These are phyloP conservation scores for Populus trichocarpa DNA, from an alignment of 441 rosid genomes.

Conservation along the genomic window DNA sequence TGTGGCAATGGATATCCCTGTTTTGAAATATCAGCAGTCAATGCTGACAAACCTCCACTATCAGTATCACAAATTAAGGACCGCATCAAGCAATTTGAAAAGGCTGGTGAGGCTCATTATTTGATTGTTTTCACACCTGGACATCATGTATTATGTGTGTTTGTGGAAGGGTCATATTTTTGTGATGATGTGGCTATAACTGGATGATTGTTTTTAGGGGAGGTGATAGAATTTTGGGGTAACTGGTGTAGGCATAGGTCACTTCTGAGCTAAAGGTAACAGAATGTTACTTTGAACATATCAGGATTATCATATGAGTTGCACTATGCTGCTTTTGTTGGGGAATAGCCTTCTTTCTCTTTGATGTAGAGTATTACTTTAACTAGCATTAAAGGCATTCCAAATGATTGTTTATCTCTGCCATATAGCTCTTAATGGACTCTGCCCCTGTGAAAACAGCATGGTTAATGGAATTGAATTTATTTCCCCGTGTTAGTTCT, in stretches of 20 bases:
- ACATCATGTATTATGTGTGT: not conserved
- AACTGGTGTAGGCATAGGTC: not conserved
- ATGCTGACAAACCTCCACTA: slow-evolving; percentile 91
- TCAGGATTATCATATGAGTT: not conserved
- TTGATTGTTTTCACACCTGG: slow-evolving; percentile 2
- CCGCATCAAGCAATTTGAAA: slow-evolving; percentile 74
- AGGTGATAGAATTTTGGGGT: not conserved
- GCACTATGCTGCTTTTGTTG: not conserved
- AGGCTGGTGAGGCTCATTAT: slow-evolving; percentile 52
- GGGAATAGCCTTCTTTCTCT: not conserved
- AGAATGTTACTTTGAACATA: not conserved
- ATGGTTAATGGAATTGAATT: slow-evolving; percentile 7
- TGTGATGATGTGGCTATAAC: not conserved
- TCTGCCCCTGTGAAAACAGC: not conserved
- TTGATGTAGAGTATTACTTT: not conserved
- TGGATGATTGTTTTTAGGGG: not conserved
- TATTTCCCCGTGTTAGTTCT: not conserved
- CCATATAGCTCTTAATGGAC: not conserved
- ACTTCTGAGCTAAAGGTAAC: not conserved
- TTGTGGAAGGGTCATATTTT: slow-evolving; percentile 1
- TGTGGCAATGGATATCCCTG: slow-evolving; percentile 71
- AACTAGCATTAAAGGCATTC: not conserved
- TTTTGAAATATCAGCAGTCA: slow-evolving; percentile 85
- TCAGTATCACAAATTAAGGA: slow-evolving; percentile 64
- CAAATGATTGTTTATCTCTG: not conserved